These are phyloP conservation scores for Withania somnifera DNA, from an alignment of 305 asterid genomes.

Conservation along the genomic window DNA sequence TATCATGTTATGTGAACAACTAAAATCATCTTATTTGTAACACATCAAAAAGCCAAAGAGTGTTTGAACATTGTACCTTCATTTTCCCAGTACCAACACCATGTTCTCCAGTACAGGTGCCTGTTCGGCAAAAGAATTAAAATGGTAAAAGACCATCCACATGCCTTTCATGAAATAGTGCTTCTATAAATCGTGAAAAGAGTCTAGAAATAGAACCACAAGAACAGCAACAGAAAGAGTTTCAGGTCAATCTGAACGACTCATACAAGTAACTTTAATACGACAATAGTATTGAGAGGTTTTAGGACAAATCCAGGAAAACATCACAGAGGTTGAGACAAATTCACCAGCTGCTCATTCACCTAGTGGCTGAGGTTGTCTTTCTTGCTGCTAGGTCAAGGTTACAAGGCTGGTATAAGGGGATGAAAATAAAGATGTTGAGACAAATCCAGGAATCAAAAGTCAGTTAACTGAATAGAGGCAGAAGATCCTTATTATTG, in stretches of 20 bases:
- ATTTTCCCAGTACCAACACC: constrained; percentile 97
- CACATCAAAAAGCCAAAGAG: not conserved
- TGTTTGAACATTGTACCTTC: constrained; percentile 45
- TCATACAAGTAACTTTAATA: not conserved
- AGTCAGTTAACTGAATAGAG: not conserved
- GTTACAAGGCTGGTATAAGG: not conserved
- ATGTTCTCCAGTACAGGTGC: constrained; percentile 98
- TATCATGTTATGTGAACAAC: not conserved
- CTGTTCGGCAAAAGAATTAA: constrained; percentile 26
- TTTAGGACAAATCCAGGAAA: not conserved
- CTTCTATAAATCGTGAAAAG: not conserved
- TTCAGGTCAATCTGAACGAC: not conserved
- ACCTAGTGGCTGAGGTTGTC: not conserved
- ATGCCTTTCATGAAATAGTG: not conserved
- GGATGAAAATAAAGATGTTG: not conserved
- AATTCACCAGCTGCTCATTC: not conserved
- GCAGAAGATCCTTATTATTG: not conserved
- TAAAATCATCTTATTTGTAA: not conserved
- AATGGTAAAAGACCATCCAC: not conserved
- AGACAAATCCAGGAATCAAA: not conserved
- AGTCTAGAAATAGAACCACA: not conserved
- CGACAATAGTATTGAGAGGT: not conserved
- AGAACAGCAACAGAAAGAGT: not conserved
- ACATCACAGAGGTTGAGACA: not conserved
- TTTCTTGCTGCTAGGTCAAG: not conserved